phyloP scores from a whole-genome alignment of 2,329 filamentous ascomycete species.

The Cladophialophora exuberans region DNA sequence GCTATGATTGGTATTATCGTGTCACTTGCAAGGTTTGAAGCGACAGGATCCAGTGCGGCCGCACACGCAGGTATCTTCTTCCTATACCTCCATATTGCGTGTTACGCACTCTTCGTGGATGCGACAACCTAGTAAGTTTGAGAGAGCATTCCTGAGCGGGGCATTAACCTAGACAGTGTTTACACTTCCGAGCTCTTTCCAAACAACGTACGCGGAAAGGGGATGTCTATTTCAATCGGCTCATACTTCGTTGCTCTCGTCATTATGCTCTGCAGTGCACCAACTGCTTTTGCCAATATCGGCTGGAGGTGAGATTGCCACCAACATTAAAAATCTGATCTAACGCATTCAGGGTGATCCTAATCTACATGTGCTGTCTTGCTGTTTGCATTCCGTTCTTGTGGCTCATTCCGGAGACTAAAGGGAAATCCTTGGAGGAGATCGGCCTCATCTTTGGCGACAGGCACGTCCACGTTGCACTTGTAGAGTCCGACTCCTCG shows the following conservation, averaged over 20 bases:
- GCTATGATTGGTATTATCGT: conserved; percentile 23
- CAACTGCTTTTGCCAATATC: conserved; percentile 62
- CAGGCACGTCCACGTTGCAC: conserved; percentile 14
- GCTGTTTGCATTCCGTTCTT: conserved; percentile 69
- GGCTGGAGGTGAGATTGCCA: conserved; percentile 29
- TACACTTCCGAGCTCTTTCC: conserved; percentile 68
- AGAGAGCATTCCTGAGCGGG: not conserved
- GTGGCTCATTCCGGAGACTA: conserved; percentile 61
- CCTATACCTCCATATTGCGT: conserved; percentile 18
- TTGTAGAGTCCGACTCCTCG: not conserved
- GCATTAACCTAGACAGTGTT: conserved; percentile 33
- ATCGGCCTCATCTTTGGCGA: conserved; percentile 46
- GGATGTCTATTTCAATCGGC: conserved; percentile 62
- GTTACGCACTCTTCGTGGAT: conserved; percentile 24
- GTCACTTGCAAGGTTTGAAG: conserved; percentile 16
- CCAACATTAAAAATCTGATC: not conserved
- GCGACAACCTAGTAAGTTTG: conserved; percentile 29
- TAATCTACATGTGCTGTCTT: conserved; percentile 69
- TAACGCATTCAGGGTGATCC: conserved; percentile 74
- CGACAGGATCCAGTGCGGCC: conserved; percentile 15
- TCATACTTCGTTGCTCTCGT: conserved; percentile 54
- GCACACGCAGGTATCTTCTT: conserved; percentile 28
- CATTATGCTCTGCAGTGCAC: conserved; percentile 33
- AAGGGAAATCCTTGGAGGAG: conserved; percentile 75
- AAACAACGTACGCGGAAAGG: conserved; percentile 65